Base-by-base conservation (phyloP, 768 basidiomycete species). In the Tylopilus balloui region DNA sequence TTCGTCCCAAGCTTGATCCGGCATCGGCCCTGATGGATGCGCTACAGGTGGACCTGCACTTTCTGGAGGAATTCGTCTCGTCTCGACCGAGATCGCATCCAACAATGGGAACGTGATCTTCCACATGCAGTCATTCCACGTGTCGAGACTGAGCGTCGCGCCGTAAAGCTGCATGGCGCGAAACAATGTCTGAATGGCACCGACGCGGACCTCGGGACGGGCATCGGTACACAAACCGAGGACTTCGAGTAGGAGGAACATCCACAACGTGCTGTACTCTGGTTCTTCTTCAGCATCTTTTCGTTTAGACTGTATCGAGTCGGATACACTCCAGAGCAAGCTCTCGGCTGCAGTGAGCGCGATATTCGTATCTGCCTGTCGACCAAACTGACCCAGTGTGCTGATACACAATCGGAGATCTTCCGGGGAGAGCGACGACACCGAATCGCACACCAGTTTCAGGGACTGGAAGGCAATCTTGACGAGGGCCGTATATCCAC, bases 171-270 rank as follows among this genome's bases (percentile, higher is more conserved):
- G 92, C 71, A 97, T 80, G 2, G 92, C 90, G 41, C 94, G 79
- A 70, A 96, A 98, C 45, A 99, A 65, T 2, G 94, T 97, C 67
- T 96, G 93, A 38, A 97, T 94, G 10, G 95, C 93, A 1, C 92
- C 92, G 55, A 88, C 87, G 15, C 94, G 80, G 1, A 95, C 92
- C 63, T 99, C 94, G 17, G 86, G 82, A 27, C 95, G 78, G 0
- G 77, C 61, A 60, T 97, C 95, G 3, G 81, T 79, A 53, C 90
- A 92, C 2, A 97, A 73, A 1, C 84, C 83, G 4, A 94, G 76
- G 3, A 97, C 80, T 65, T 93, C 89, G 6, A 83, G 71, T 3
- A 98, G 72, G 6, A 97, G 78, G 67, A 84, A 87, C 81, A 96
- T 90, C 95, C 95, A 99, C n/a, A 97, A 69, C 2, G 81, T 79